Conservation (phyloP, 331 rosid genomes). For the Cucumis variabilis region DNA sequence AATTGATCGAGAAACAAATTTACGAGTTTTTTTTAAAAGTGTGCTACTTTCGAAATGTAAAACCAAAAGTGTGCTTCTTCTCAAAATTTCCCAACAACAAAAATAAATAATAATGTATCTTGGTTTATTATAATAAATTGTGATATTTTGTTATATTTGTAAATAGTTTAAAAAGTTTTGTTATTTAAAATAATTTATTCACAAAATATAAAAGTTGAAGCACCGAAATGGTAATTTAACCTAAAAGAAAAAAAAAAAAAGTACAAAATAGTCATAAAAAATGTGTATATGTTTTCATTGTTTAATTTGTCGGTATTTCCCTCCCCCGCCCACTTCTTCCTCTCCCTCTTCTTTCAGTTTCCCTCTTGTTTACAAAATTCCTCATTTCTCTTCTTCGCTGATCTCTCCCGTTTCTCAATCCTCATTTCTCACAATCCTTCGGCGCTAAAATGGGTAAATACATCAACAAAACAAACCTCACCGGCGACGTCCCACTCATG, state of each 20-base stretch:
- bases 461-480: constrained; percentile 72
- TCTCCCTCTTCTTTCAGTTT: constrained; percentile 40
- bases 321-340: constrained; percentile 39
- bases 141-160: too few relatives aligned
- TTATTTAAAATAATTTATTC: too few relatives aligned
- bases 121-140: too few relatives aligned
- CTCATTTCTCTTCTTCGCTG: constrained; percentile 26
- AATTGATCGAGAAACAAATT: too few relatives aligned
- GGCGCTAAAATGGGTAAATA: constrained; percentile 64
- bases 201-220: too few relatives aligned
- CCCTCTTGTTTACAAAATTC: constrained; percentile 18
- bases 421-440: neutral
- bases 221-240: too few relatives aligned
- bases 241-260: neutral
- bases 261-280: neutral
- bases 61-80: too few relatives aligned
- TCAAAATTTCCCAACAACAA: too few relatives aligned
- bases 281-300: neutral
- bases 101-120: too few relatives aligned
- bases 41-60: too few relatives aligned
- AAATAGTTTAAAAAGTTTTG: too few relatives aligned
- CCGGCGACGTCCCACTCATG: constrained; percentile 62
- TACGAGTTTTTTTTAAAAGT: too few relatives aligned
- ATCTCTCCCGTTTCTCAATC: constrained; percentile 12
- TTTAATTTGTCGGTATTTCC: constrained; percentile 3